Base-by-base conservation (phyloP, 164 flowering plant genomes). In the Aristolochia californica region DNA sequence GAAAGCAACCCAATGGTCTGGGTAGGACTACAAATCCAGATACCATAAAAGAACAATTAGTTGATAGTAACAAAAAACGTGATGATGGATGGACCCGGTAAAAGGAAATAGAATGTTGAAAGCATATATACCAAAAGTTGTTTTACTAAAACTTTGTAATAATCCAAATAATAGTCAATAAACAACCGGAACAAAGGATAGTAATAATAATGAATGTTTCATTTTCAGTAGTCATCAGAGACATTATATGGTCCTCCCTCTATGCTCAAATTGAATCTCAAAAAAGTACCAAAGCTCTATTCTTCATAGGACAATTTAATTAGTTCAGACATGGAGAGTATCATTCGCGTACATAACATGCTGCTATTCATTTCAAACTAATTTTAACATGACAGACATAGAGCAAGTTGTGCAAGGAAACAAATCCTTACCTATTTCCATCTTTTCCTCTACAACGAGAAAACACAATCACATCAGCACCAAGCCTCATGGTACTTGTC, bases 401-500 rank as follows among this genome's bases (percentile, higher is more conserved):
- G 18, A 17, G 2, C 0, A 47, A 47, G 15, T 47, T 17, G 50
- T 47, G 50, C 18, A 47, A 13, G 50, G 22, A 47, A 53, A 56
- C 13, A 45, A 21, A 24, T 50, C 18, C 64, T 30, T 67, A 88
- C 98, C 97, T 74, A 68, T 72, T 83, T 59, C 87, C 85, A 67
- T 79, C 77, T 66, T 72, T 72, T 61, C 87, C 95, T 56, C 26
- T 26, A 64, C 79, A 81, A 22, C 96, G 87, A 26, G 99, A 85
- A 65, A 90, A 90, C 45, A 94, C 96, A 72, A 94, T 84, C 21
- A 94, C 99, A 80, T 94, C 97, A 56, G 96, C 96, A 62, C 99
- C 99, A 66, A 94, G 95, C 61, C 97, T 83, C 97, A 90, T 94
- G 26, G 97, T 85, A 66, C 99, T 94, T 8, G 97, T 94, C 74